A percentile compares a stretch with the other conserved stretches of the same genome.
These are phyloP conservation scores for Termitomyces sp. DNA, from an alignment of 1,284 basidiomycete genomes.

Conservation along the genomic window DNA sequence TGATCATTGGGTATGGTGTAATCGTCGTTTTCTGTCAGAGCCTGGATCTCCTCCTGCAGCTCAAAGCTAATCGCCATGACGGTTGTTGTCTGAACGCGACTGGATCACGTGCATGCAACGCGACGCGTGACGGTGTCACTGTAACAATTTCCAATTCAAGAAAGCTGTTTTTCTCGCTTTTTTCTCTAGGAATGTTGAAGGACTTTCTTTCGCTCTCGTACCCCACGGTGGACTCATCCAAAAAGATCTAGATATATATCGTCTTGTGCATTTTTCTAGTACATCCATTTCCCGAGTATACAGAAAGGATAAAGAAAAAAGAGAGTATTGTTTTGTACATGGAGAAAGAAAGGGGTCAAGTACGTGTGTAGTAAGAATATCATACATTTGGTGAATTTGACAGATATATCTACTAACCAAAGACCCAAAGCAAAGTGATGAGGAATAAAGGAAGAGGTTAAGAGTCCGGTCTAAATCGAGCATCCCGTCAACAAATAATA, in stretches of 20 bases:
- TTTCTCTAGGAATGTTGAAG: neutral
- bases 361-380: neutral
- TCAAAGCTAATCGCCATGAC: conserved; percentile 44
- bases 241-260: neutral
- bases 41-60: conserved; percentile 71
- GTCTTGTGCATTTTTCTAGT: neutral
- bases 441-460: neutral
- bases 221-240: too few relatives aligned
- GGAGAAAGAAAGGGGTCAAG: neutral
- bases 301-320: neutral
- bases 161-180: too few relatives aligned
- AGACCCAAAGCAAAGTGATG: neutral
- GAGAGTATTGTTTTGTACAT: neutral
- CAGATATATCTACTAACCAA: neutral
- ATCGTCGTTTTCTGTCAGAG: conserved; percentile 51
- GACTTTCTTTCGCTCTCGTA: neutral
- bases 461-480: neutral
- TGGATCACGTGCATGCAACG: conserved; percentile 1
- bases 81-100: conserved; percentile 4
- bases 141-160: neutral
- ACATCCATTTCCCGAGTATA: neutral
- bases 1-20: conserved; percentile 65
- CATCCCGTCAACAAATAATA: neutral
- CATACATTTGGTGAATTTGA: neutral
- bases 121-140: conserved; percentile 4